Percentiles rank a stretch among this genome's conserved stretches.
These are phyloP conservation scores for Neurospora sublineolata DNA, from an alignment of 495 filamentous ascomycete species.

Conservation along the genomic window DNA sequence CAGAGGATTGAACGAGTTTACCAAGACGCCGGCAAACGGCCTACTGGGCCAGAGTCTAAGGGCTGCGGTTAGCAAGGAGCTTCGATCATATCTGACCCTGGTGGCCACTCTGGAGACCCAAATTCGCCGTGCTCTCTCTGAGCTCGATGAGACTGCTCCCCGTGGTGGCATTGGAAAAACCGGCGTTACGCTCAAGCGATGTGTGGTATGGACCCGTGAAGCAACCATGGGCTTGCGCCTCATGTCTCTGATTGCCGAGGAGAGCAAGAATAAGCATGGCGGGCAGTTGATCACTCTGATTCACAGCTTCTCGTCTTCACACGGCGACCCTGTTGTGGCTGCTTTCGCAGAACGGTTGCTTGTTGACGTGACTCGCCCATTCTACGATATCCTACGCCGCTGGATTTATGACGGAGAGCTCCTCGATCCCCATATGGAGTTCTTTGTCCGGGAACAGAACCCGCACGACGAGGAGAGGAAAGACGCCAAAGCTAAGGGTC, in stretches of 20 bases:
- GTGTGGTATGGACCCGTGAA: constrained; percentile 94
- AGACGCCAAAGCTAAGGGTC: constrained; percentile 49
- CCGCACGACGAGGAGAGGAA: constrained; percentile 30
- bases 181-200: constrained; percentile 91
- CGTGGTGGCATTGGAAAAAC: constrained; percentile 64
- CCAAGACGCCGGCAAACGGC: constrained; percentile 51
- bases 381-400: constrained; percentile 88
- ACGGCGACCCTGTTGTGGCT: constrained; percentile 90
- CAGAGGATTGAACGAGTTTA: constrained; percentile 63
- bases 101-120: constrained; percentile 92
- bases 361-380: constrained; percentile 83
- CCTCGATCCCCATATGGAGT: constrained; percentile 88
- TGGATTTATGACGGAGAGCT: constrained; percentile 99
- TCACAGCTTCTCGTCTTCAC: constrained; percentile 82
- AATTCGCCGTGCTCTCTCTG: constrained; percentile 66
- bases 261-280: constrained; percentile 74
- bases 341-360: constrained; percentile 90
- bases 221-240: constrained; percentile 92
- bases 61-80: constrained; percentile 74
- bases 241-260: constrained; percentile 88
- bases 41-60: constrained; percentile 87
- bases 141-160: constrained; percentile 52
- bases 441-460: constrained; percentile 78
- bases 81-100: constrained; percentile 83
- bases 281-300: constrained; percentile 91